Base-by-base conservation (phyloP, 352 stramenopile species). In the Phytophthora macrochlamydospora region DNA sequence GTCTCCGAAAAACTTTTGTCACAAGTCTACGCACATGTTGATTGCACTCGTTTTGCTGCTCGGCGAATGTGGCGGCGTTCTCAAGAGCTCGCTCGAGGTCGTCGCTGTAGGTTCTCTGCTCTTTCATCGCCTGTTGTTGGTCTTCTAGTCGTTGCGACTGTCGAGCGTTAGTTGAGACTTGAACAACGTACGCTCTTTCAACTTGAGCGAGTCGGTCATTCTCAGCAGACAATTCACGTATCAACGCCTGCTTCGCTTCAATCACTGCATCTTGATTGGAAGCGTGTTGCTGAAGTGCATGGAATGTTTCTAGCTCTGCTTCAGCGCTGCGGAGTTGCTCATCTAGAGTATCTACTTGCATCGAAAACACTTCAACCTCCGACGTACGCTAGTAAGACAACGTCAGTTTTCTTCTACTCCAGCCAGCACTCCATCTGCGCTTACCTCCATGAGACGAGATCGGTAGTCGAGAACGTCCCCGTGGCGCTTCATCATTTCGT, bases 401-500 rank as follows among this genome's bases (percentile, higher is more conserved):
- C 5, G 24, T 24, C 18, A 24, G 18, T 24, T 24, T 24, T 24
- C 18, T 24, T 67, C 60, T 59, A 45, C 2, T 3, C 12, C 54
- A 13, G 12, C 35, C 18, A 58, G 9, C 44, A 4, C 4, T 8
- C 5, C 18, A n/a, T 3, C n/a, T 0, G 24, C 14, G 50, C 56
- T 40, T 33, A 80, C 75, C 70, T 79, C 60, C 30, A 57, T 11
- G n/a, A 83, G 58, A 28, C 67, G 45, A n/a, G 56, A 49, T 54
- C 65, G 57, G 24, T 38, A 71, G 8, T 72, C 57, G 35, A 53
- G 48, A 42, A 76, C 40, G 28, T 74, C 59, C 0, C 60, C 46
- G 29, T 86, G 75, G 32, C 75, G 57, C 40, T 77, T 76, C 3
- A 71, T 52, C 67, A 86, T 78, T 44, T 81, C 76, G 2, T 67